Percentiles rank a stretch among this genome's conserved stretches.
Evolutionary conservation across 805 yeast genomes (phyloP).

Genomic region (Cyberlindnera euphorbiae): DNA sequence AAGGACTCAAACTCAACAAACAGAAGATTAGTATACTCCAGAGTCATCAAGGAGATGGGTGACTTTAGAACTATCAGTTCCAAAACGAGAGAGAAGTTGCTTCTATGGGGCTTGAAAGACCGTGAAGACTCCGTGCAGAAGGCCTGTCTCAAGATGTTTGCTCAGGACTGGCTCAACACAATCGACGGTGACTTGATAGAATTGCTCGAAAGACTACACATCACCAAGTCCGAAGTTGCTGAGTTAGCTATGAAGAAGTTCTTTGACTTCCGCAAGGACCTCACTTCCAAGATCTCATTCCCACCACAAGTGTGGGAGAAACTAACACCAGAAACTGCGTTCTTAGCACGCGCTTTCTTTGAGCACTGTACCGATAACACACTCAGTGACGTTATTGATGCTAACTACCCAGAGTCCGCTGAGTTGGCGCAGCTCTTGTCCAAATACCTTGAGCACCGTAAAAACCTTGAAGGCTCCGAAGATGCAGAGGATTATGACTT

Average conservation of each 20-base stretch:
- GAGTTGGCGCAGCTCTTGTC: constrained; percentile 57
- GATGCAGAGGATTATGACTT: constrained; percentile 62
- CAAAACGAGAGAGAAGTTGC: constrained; percentile 56
- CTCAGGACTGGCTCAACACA: constrained; percentile 65
- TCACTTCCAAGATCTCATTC: constrained; percentile 54
- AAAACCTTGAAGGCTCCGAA: constrained; percentile 22
- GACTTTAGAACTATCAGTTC: constrained; percentile 53
- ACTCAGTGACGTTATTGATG: constrained; percentile 52
- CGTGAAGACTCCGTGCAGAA: constrained; percentile 68
- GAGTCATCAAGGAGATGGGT: constrained; percentile 62
- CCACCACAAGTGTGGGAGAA: constrained; percentile 64
- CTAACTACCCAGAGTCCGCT: constrained; percentile 74
- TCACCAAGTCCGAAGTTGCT: constrained; percentile 63
- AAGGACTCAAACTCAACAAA: constrained; percentile 71
- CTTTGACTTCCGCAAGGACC: constrained; percentile 57
- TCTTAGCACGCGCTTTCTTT: constrained; percentile 64
- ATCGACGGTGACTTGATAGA: constrained; percentile 68
- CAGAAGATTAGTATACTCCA: constrained; percentile 67
- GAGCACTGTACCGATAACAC: constrained; percentile 56
- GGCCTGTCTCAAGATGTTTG: constrained; percentile 70
- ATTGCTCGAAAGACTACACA: constrained; percentile 66
- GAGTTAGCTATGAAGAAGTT: constrained; percentile 61
- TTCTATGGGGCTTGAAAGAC: constrained; percentile 85
- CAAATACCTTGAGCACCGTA: constrained; percentile 50
- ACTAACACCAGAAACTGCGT: constrained; percentile 69